Conservation (phyloP, 352 stramenopile species). For the Pythium phragmiticola region DNA sequence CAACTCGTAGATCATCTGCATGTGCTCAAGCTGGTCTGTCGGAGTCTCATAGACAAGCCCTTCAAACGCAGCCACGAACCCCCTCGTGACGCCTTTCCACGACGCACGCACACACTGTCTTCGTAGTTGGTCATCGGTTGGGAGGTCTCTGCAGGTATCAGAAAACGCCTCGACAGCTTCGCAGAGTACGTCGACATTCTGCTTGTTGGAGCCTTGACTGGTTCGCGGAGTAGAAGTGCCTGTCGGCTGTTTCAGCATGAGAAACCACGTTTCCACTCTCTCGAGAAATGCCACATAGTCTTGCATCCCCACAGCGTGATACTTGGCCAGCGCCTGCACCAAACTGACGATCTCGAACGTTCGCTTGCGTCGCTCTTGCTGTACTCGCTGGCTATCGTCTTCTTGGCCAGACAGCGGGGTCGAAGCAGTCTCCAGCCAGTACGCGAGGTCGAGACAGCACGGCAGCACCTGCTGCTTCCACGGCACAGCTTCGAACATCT, state of each 20-base stretch:
- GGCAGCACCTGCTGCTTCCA: slow-evolving; percentile 41
- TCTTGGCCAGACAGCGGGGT: not conserved
- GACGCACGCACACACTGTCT: not conserved
- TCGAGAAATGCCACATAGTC: slow-evolving; percentile 34
- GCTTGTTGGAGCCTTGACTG: not conserved
- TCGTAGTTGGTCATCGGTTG: not conserved
- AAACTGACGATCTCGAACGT: slow-evolving; percentile 25
- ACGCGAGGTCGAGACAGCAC: slow-evolving; percentile 33
- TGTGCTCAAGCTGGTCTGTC: not conserved
- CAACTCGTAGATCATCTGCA: slow-evolving; percentile 1
- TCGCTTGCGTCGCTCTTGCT: not conserved
- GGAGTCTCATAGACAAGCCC: not conserved
- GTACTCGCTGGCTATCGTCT: not conserved
- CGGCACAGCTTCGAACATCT: slow-evolving; percentile 33
- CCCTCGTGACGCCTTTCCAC: not conserved
- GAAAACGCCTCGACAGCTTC: not conserved
- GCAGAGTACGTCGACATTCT: not conserved
- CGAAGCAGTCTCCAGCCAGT: not conserved
- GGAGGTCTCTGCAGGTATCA: not conserved
- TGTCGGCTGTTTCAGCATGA: slow-evolving; percentile 11
- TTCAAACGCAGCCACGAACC: slow-evolving; percentile 13
- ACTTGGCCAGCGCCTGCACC: slow-evolving; percentile 30
- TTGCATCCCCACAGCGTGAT: slow-evolving; percentile 18
- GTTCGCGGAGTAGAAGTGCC: not conserved
- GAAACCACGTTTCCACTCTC: slow-evolving; percentile 22